Base-by-base conservation (phyloP, 495 filamentous ascomycete species). In the Aspergillus sclerotioniger region DNA sequence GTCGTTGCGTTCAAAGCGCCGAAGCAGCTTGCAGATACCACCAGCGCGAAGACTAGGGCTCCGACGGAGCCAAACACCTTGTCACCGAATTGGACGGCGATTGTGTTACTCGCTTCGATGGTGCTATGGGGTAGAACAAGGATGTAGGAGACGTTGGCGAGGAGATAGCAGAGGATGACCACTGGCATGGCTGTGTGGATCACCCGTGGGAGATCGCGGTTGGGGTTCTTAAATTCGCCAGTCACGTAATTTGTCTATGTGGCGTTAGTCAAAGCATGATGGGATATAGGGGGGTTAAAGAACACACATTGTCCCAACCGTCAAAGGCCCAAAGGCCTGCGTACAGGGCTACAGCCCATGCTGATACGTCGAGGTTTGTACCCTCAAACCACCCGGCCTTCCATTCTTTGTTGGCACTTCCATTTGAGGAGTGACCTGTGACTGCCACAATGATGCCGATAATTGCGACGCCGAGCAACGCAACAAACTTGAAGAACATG, bases 281-380 rank as follows among this genome's bases (percentile, higher is more conserved):
- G 20, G 39, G 17, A n/a, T n/a, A 43, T 21, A 2, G 0, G 25
- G 2, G n/a, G 2, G 44, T 12, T 8, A 21, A 32, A 13, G 57
- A 59, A 78, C 89, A 76, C 73, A 94, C 92, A 71, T 98, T 98
- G 68, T 98, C 94, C 94, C 94, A 98, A 17, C 94, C 94, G 66
- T 98, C 94, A 73, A 93, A 98, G 3, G 94, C 94, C 94, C 94
- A 98, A 2, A 98, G 79, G 9, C 94, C 94, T 25, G 91, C 93
- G 71, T 98, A 98, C 56, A 98, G 70, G 4, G 94, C 94, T 51
- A 98, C 89, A 15, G 92, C 92, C 87, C 90, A 95, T 60, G 84
- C 85, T 15, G 87, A 90, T 15, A 86, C 80, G 68, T 90, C 85
- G n/a, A 82, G 81, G 62, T 78, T 89, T 10, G 92, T 96, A 39